Base-by-base conservation (phyloP, 768 basidiomycete genomes). In the Lactarius evosmus region DNA sequence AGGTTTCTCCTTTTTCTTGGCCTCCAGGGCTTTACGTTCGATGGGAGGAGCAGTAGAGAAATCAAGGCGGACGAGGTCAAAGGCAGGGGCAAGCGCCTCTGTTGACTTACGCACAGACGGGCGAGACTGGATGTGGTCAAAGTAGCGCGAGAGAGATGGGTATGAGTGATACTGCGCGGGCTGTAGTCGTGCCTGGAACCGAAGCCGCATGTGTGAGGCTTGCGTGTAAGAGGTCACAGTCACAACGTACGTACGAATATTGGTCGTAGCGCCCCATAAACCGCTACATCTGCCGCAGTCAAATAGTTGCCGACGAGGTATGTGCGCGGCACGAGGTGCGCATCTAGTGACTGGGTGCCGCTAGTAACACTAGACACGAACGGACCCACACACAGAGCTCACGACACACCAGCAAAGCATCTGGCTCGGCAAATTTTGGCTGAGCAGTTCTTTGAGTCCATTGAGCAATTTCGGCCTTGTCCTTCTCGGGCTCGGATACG, bases 261-360 rank as follows among this genome's bases (percentile, higher is more conserved):
- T 7, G 93, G 87, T 74, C 95, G 89, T 33, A 98, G 81, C n/a
- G 87, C 84, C 29, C 89, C 94, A 74, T 95, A 98, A 55, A 98
- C 76, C 11, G 91, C 91, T 60, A 94, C 84, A 74, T 99, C 97
- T 51, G 95, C 96, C 3, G 86, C 89, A 22, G 94, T 93, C 60
- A 94, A 79, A 69, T 89, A 83, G 75, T 92, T 91, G 73, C 83
- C 84, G 69, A 94, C 89, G 70, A 95, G 75, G 75, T 93, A 98
- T 27, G 95, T 97, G 70, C 87, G 83, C 27, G 91, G 85, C 16
- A 83, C 77, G 56, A 98, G 80, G 51, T 85, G 76, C 1, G 82
- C 75, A 72, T 96, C 85, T 66, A 98, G 79, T 34, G 82, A 82
- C 94, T 97, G 66, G 9, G 44, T 17, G 5, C 6, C 7, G 55